Evolutionary conservation across 768 basidiomycete species (phyloP), one percentile per base, ranked within the genome.

Genomic region (Russula lepida): DNA sequence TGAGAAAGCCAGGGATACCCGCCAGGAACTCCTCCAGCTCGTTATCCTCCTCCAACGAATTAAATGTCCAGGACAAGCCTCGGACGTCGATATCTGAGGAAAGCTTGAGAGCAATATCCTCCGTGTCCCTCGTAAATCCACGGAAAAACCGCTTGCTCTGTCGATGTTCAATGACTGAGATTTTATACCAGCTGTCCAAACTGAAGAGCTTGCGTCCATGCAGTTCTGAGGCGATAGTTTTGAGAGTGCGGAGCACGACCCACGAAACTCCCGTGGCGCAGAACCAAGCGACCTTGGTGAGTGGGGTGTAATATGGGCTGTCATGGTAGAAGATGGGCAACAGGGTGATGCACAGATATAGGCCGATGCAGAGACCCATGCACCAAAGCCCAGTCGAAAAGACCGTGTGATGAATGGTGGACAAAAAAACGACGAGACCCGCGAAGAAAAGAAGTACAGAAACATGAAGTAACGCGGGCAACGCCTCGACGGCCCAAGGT

Each of bases 361-460:
- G 23, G 12, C 63, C 56, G 12, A 63, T 44, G n/a, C 55, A 52
- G 21, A 62, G 43, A 11, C 52, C 49, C 4, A 60, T 28, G 9
- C 58, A 55, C 3, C 56, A 61, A 17, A 69, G 52, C 54, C 54
- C 53, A 15, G 48, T 6, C 12, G 59, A 54, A 37, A 60, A 60
- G 17, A 60, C 47, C 6, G 51, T 54, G 4, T 28, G 48, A 52
- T 68, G 61, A 32, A 68, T 67, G 19, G 76, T 70, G 58, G 67
- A 69, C 35, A 81, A 69, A 67, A 82, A 79, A 15, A 74, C 72
- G 37, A 80, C 68, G 39, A 83, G 71, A 33, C 78, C 77, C 28
- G 77, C 74, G 67, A 84, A 76, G 69, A 81, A 81, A 6, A 81
- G 71, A n/a, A 79, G 73, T 7, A 81, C 71, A 1, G 79, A 78